Conservation (phyloP, 2,329 filamentous ascomycete genomes). For the Aspergillus sergii region DNA sequence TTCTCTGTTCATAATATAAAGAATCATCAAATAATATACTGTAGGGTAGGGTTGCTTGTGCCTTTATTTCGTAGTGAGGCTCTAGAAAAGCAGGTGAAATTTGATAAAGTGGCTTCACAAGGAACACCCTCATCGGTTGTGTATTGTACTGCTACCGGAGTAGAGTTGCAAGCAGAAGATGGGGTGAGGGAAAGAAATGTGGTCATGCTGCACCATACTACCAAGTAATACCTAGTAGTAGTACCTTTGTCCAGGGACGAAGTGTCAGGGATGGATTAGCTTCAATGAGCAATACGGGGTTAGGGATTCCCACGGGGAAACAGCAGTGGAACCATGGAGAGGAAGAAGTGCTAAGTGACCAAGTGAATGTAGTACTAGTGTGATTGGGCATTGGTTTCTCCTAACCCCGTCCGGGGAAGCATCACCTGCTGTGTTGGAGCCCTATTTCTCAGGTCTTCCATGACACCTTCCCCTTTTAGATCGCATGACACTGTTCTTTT, state of each 20-base stretch:
- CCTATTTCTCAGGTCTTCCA: constrained; percentile 1
- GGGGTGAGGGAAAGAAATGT: background rate
- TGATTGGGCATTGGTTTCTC: background rate
- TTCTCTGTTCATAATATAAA: background rate
- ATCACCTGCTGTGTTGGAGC: constrained; percentile 9
- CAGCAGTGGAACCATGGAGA: background rate
- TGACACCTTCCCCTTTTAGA: constrained; percentile 1
- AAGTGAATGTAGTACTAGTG: background rate
- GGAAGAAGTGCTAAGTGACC: background rate
- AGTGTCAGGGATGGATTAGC: too few relatives aligned
- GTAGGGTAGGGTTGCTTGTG: background rate
- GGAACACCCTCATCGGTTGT: background rate
- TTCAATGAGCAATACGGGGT: background rate
- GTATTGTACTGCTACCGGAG: background rate
- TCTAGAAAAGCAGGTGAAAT: background rate
- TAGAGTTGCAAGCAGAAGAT: background rate
- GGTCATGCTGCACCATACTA: background rate
- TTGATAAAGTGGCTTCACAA: background rate
- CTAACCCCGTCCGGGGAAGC: background rate
- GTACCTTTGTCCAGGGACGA: too few relatives aligned
- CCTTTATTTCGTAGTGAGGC: too few relatives aligned
- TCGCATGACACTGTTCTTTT: constrained; percentile 1
- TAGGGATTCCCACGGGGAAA: background rate
- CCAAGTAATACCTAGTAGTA: background rate
- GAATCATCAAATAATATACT: background rate